These are phyloP conservation scores for Clarkia xantiana DNA, from an alignment of 345 rosid genomes.

Conservation along the genomic window DNA sequence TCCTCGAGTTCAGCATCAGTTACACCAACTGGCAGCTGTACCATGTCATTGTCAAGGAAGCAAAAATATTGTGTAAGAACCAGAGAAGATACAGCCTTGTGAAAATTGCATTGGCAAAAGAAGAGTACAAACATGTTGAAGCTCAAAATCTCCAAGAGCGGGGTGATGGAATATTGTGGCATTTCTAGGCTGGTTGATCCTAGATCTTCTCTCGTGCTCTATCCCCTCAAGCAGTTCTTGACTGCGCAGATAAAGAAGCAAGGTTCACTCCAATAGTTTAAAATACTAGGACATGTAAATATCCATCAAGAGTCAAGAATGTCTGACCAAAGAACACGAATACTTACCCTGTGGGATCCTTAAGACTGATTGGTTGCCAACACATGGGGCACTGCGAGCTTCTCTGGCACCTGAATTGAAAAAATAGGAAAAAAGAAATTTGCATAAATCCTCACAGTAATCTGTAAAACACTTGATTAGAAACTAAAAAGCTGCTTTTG, in stretches of 20 bases:
- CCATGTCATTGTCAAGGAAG: conserved; percentile 9
- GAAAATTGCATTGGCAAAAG: conserved; percentile 2
- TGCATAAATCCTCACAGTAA: not conserved
- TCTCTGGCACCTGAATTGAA: conserved; percentile 73
- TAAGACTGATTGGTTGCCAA: conserved; percentile 81
- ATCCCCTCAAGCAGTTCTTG: conserved; percentile 92
- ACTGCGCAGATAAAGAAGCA: conserved; percentile 24
- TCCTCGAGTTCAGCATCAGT: conserved; percentile 89
- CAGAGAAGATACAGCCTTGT: not conserved
- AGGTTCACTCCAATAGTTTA: too few species aligned
- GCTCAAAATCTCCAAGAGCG: conserved; percentile 82
- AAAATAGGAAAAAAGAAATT: not conserved
- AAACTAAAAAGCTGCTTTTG: not conserved
- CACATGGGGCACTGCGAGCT: conserved; percentile 99
- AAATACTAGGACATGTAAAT: too few species aligned
- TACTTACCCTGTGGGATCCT: conserved; percentile 70
- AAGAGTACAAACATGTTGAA: conserved; percentile 62
- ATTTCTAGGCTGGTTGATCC: conserved; percentile 63
- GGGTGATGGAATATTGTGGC: conserved; percentile 90
- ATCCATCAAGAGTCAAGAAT: not conserved
- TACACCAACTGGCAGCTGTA: conserved; percentile 63
- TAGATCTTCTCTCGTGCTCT: conserved; percentile 65
- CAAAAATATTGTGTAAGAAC: not conserved
- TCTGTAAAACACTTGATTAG: too few species aligned
- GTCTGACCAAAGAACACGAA: not conserved